These are phyloP conservation scores for Chlorella sp. DNA, from an alignment of 139 green algal species.

Conservation along the genomic window DNA sequence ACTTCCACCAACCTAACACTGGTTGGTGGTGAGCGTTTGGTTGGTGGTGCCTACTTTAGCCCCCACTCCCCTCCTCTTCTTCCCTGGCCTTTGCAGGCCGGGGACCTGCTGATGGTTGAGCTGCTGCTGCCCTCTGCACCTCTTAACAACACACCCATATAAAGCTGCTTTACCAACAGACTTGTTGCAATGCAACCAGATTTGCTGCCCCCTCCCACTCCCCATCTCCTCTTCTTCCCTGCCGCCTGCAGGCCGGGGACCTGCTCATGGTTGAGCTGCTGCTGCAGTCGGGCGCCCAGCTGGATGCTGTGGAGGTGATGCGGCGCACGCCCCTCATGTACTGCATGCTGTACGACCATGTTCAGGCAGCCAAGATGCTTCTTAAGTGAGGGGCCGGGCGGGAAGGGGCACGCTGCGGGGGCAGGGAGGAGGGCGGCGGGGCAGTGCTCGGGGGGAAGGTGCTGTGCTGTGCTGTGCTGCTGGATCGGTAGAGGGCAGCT, in stretches of 20 bases:
- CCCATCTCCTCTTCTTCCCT: neutral
- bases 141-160: too few species aligned
- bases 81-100: neutral
- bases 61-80: neutral
- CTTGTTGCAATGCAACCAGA: too few species aligned
- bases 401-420: too few species aligned
- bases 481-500: neutral
- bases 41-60: too few species aligned
- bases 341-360: conserved; percentile 24
- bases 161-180: too few species aligned
- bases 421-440: too few species aligned
- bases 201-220: too few species aligned
- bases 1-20: too few species aligned
- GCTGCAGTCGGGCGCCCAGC: conserved; percentile 31
- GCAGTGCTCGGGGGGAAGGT: neutral
- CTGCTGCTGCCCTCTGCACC: conserved; percentile 21
- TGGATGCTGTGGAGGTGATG: conserved; percentile 38
- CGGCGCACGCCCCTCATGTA: conserved; percentile 40
- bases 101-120: conserved; percentile 21
- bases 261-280: conserved; percentile 40
- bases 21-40: too few species aligned
- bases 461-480: neutral
- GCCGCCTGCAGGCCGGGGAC: neutral
- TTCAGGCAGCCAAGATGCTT: conserved; percentile 14
- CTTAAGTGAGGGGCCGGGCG: neutral